phyloP scores from a whole-genome alignment of 371 early-diverging fungal genomes.

The Zancudomyces culisetae region DNA sequence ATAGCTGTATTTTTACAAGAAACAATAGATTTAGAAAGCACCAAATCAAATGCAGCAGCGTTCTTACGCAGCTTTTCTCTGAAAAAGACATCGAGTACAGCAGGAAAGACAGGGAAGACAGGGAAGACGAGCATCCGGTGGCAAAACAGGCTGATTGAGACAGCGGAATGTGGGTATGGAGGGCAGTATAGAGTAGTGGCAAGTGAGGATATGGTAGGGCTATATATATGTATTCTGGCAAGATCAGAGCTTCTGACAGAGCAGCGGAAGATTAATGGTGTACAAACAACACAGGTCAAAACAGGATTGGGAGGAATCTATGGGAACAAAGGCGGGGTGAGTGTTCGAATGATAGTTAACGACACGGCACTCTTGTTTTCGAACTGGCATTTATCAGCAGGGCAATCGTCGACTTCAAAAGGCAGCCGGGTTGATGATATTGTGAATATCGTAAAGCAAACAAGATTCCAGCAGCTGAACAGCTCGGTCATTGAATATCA shows the following conservation, averaged over 20 bases:
- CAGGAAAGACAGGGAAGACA: slow-evolving; percentile 27
- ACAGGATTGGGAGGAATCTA: slow-evolving; percentile 66
- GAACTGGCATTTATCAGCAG: slow-evolving; percentile 86
- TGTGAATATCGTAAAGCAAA: slow-evolving; percentile 48
- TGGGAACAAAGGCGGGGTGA: slow-evolving; percentile 79
- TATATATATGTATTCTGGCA: slow-evolving; percentile 64
- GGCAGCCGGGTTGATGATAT: slow-evolving; percentile 55
- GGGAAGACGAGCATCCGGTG: background rate
- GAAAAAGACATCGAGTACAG: slow-evolving; percentile 48
- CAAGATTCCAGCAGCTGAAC: slow-evolving; percentile 43
- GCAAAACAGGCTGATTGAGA: background rate
- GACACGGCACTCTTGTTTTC: slow-evolving; percentile 80
- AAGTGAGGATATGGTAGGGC: slow-evolving; percentile 72
- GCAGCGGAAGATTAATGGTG: slow-evolving; percentile 66
- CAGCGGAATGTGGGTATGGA: slow-evolving; percentile 16
- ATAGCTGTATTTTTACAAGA: slow-evolving; percentile 84
- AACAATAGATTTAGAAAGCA: slow-evolving; percentile 73
- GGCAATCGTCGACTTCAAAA: slow-evolving; percentile 57
- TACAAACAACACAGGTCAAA: slow-evolving; percentile 65
- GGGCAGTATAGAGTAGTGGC: slow-evolving; percentile 47
- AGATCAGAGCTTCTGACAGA: slow-evolving; percentile 36
- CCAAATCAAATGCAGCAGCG: slow-evolving; percentile 53
- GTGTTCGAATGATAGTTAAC: slow-evolving; percentile 60
- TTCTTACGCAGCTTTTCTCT: slow-evolving; percentile 42
- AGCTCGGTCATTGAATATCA: slow-evolving; percentile 40